A percentile compares a stretch with the other conserved stretches of the same genome.
phyloP scores from a whole-genome alignment of 208 protist species.

The Lotmaria passim region DNA sequence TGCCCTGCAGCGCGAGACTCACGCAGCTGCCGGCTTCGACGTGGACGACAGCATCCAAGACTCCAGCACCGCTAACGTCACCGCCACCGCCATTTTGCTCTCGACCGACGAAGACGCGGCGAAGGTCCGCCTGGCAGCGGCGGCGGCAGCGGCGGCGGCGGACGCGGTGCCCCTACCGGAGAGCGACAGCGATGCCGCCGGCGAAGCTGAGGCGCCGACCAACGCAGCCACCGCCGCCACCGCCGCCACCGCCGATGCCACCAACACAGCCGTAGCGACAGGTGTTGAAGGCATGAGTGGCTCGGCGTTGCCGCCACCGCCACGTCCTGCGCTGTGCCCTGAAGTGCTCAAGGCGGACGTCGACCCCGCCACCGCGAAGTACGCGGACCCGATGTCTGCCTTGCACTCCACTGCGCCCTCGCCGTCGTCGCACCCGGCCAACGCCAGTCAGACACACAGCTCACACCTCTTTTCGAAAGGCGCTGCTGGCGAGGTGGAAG shows the following conservation, averaged over 20 bases:
- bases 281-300: too few species aligned
- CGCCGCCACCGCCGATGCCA: background rate
- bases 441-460: background rate
- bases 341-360: background rate
- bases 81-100: slow-evolving; percentile 26
- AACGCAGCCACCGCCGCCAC: background rate
- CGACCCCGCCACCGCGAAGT: background rate
- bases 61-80: too few species aligned
- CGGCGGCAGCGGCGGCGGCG: slow-evolving; percentile 19
- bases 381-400: background rate
- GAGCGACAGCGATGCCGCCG: slow-evolving; percentile 15
- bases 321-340: too few species aligned
- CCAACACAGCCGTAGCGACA: too few species aligned
- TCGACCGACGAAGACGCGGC: slow-evolving; percentile 26
- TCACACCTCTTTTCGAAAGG: slow-evolving; percentile 12
- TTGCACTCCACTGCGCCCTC: background rate
- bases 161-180: slow-evolving; percentile 29
- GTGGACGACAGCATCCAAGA: slow-evolving; percentile 33
- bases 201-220: background rate
- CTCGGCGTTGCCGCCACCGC: too few species aligned
- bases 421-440: background rate
- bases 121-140: slow-evolving; percentile 11
- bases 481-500: slow-evolving; percentile 19
- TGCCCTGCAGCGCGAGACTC: slow-evolving; percentile 23
- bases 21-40: slow-evolving; percentile 43